Evolutionary conservation across 495 filamentous ascomycete genomes (phyloP), one percentile per base, ranked within the genome.

Genomic region (Oidiodendron maius): DNA sequence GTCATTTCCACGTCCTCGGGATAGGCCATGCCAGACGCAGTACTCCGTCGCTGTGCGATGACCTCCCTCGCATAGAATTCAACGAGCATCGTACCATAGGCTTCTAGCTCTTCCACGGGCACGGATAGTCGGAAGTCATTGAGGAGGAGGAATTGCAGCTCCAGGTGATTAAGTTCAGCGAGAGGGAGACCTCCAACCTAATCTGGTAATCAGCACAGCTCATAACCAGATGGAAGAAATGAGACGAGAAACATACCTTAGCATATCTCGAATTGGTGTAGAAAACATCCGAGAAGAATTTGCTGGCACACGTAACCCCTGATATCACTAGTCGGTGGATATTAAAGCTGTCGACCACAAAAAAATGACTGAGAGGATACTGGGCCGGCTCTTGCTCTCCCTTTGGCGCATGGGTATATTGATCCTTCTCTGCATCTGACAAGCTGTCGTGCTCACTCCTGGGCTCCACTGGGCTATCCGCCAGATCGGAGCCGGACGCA

Each of bases 261-360:
- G 94, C 93, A 64, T 99, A 99, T 78, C 93, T 76, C 38, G 94
- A 97, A 68, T 99, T 99, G 15, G 93, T 99, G 60, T 97, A 99
- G 59, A 99, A 99, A 36, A 97, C 89, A 71, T 99, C 93, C 3
- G 91, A 96, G 65, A 99, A 99, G 75, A 97, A 99, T 70, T 99
- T 99, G 77, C 91, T 96, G 10, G 94, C 91, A 65, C 94, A 97
- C 13, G 93, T 97, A 39, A 99, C 94, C 17, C 91, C 93, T 8
- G 93, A 90, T 64, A 99, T 99, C 38, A 97, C 91, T 45, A 99
- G 71, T 22, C 93, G 83, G 59, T 99, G 93, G 55, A 99, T 99
- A 66, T 99, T 99, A 67, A 93, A 99, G 63, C 91, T 96, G 70
- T 99, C 93, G 2, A 97, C 93, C 40, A 97, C 91, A 60, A 99